Base-by-base conservation (phyloP, 1,139 yeast genomes). In the Debaryomyces psychrophilus region DNA sequence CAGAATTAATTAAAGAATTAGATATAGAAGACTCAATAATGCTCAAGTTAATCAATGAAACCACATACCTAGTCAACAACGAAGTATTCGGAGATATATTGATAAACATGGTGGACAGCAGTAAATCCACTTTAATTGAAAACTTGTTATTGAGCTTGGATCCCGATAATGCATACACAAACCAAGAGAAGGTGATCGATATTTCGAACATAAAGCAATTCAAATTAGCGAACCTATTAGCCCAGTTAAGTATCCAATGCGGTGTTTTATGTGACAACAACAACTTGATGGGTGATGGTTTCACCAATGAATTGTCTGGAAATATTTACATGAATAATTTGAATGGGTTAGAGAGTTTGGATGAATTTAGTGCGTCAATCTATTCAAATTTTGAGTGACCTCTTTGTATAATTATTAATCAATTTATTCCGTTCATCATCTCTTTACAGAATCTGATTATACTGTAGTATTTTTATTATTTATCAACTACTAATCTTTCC, bases 351-450 rank as follows among this genome's bases (percentile, higher is more conserved):
- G 83, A 82, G 22, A 90, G 83, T 51, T 76, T 92, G 51, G 95
- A 89, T 55, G 96, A 90, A 50, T 79, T 92, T 57, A 85, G 96
- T 67, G 97, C 97, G 4, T 79, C 90, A 56, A 93, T 92, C 8
- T 92, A 92, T 64, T 86, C 96, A 28, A 90, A 90, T 61, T 89
- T 87, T 65, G 87, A 83, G 49, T 74, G 62, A 49, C 6, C 22
- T 42, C 14, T 22, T 26, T 36, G 15, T 11, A 39, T 26, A 31
- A 22, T 31, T 29, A 29, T 29, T 28, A 29, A 29, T 29, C 15
- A 15, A 29, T 29, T 6, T 29, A 29, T 17, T 20, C n/a, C 22
- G n/a, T 12, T 42, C 15, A 29, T 29, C 18, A 29, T 18, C 18
- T 26, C 33, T 28, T 28, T 14, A 14, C 5, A 29, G 15, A 15